These are phyloP conservation scores for Tricholoma hemisulphureum DNA, from an alignment of 768 basidiomycete species.

Conservation along the genomic window DNA sequence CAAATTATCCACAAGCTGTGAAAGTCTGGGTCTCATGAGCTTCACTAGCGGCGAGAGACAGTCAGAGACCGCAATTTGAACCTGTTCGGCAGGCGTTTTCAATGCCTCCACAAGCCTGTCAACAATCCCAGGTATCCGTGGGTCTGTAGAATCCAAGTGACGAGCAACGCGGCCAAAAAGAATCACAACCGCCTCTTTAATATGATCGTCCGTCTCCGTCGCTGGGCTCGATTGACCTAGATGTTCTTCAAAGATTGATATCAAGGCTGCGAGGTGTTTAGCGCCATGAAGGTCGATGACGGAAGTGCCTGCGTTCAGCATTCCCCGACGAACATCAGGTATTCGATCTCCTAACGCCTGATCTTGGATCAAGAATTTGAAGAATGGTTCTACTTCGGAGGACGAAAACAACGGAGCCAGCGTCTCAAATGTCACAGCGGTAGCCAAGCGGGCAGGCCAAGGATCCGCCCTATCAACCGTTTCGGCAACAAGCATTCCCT, in stretches of 20 bases:
- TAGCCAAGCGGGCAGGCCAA: slow-evolving; percentile 79
- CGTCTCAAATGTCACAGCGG: slow-evolving; percentile 63
- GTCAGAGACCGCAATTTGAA: slow-evolving; percentile 94
- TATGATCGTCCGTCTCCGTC: slow-evolving; percentile 77
- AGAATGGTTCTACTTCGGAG: slow-evolving; percentile 66
- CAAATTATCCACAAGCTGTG: slow-evolving; percentile 69
- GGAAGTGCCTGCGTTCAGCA: slow-evolving; percentile 81
- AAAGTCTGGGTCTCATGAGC: slow-evolving; percentile 59
- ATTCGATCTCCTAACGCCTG: slow-evolving; percentile 86
- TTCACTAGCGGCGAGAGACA: slow-evolving; percentile 87
- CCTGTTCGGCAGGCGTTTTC: slow-evolving; percentile 92
- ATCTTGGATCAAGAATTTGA: slow-evolving; percentile 82
- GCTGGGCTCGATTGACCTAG: slow-evolving; percentile 54
- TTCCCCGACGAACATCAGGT: slow-evolving; percentile 76
- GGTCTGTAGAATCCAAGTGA: slow-evolving; percentile 76
- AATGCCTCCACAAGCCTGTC: slow-evolving; percentile 85
- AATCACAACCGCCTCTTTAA: slow-evolving; percentile 94
- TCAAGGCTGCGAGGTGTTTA: slow-evolving; percentile 65
- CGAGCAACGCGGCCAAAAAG: slow-evolving; percentile 90
- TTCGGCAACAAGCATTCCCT: slow-evolving; percentile 93
- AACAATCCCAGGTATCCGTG: slow-evolving; percentile 77
- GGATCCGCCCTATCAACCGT: slow-evolving; percentile 88
- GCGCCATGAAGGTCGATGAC: slow-evolving; percentile 85
- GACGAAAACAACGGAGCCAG: slow-evolving; percentile 66
- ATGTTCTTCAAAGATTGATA: slow-evolving; percentile 78